Evolutionary conservation across 192 early-diverging fungal species (phyloP).

Genomic region (Haplosporangium gracile): DNA sequence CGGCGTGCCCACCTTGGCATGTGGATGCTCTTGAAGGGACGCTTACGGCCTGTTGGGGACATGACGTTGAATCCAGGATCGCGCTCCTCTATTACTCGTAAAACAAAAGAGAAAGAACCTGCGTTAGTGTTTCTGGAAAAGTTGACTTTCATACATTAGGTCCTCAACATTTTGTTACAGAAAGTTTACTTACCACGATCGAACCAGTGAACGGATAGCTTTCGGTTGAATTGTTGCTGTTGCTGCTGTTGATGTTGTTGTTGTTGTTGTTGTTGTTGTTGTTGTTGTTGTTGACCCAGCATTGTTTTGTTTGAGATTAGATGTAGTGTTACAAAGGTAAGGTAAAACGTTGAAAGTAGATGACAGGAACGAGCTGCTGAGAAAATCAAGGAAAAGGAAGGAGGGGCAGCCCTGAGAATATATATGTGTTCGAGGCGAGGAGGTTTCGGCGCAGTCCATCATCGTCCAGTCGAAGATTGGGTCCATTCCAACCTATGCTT

Average conservation of each 20-base stretch:
- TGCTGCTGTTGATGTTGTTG: background rate
- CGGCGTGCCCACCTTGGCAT: background rate
- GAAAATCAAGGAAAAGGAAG: background rate
- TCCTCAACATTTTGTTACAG: too few relatives aligned
- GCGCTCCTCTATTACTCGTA: slow-evolving; percentile 9
- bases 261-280: background rate
- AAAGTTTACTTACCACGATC: slow-evolving; percentile 7
- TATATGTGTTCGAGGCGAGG: background rate
- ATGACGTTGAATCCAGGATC: slow-evolving; percentile 43
- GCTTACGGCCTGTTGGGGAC: slow-evolving; percentile 36
- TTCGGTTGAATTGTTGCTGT: slow-evolving; percentile 9
- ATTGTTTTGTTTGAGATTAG: slow-evolving; percentile 9
- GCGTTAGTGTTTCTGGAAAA: too few relatives aligned
- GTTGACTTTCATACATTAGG: background rate
- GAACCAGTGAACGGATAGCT: slow-evolving; percentile 20
- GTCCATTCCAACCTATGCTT: background rate
- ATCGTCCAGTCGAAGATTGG: background rate
- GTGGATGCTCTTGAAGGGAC: slow-evolving; percentile 30
- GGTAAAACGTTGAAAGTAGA: background rate
- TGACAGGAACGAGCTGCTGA: background rate
- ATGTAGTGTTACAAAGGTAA: background rate
- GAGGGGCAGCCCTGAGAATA: background rate
- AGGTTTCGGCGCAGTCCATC: background rate
- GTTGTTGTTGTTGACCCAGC: slow-evolving; percentile 17
- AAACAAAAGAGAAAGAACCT: background rate